phyloP scores from a whole-genome alignment of 179 eudicot species.

The Beta macrorhiza region DNA sequence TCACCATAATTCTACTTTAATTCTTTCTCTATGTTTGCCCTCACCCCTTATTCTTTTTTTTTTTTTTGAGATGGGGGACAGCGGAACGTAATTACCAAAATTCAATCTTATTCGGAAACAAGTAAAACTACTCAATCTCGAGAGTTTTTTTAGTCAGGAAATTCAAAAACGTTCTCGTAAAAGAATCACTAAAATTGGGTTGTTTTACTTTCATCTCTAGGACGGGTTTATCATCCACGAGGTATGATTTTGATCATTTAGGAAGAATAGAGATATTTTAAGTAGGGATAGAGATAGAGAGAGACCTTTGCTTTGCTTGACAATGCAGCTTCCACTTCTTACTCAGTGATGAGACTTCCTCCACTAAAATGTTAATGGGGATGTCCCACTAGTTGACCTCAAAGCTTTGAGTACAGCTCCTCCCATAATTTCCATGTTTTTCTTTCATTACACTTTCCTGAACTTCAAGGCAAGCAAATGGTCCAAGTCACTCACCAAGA shows the following conservation, averaged over 20 bases:
- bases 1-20: neutral
- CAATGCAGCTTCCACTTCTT: constrained; percentile 54
- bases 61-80: neutral
- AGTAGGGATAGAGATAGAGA: constrained; percentile 12
- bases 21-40: constrained; percentile 3
- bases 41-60: neutral
- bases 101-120: neutral
- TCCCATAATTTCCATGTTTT: neutral
- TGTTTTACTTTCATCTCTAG: too few species aligned
- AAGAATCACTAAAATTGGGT: neutral
- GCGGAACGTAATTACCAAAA: neutral
- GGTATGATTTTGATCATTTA: neutral
- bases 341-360: constrained; percentile 30
- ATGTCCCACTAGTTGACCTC: constrained; percentile 37
- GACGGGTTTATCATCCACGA: too few species aligned
- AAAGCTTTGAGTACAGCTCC: constrained; percentile 16
- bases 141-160: neutral
- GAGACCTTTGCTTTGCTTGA: constrained; percentile 44
- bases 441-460: constrained; percentile 7
- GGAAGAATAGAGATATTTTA: constrained; percentile 11
- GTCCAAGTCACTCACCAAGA: neutral
- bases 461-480: constrained; percentile 25
- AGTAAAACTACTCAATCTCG: neutral
- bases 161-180: too few species aligned
- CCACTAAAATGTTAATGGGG: constrained; percentile 37